Conservation (phyloP, 306 rosid genomes). For the Mimosa bimucronata region DNA sequence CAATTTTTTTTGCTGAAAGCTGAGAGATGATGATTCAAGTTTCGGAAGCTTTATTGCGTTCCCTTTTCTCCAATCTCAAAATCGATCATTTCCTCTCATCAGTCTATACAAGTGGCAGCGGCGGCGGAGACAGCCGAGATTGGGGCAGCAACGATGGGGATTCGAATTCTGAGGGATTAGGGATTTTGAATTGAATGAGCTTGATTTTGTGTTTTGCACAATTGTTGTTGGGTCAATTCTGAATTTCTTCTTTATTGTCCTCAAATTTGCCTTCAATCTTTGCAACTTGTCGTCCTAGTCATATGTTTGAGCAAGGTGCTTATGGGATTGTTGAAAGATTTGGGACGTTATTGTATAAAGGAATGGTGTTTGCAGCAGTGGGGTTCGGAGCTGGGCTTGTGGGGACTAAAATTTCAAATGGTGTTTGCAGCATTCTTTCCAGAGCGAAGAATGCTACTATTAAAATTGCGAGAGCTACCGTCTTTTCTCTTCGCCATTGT, state of each 20-base stretch:
- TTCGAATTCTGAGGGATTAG: constrained; percentile 37
- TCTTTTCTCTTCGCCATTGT: too few relatives aligned
- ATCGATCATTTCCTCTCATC: constrained; percentile 41
- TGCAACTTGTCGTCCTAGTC: constrained; percentile 77
- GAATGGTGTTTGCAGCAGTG: constrained; percentile 72
- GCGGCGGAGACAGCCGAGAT: constrained; percentile 46
- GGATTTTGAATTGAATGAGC: constrained; percentile 95
- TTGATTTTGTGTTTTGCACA: constrained; percentile 94
- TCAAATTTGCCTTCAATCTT: constrained; percentile 63
- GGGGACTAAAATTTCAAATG: constrained; percentile 84
- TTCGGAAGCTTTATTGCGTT: too few relatives aligned
- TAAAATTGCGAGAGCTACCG: too few relatives aligned
- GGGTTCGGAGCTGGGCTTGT: constrained; percentile 84
- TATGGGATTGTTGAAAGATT: constrained; percentile 54
- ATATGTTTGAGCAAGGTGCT: constrained; percentile 91
- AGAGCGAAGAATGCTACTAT: too few relatives aligned
- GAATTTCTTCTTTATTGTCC: constrained; percentile 66
- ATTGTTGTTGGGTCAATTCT: constrained; percentile 91
- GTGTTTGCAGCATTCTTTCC: too few relatives aligned
- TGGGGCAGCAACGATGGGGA: constrained; percentile 29
- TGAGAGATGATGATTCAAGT: too few relatives aligned
- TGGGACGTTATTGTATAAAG: constrained; percentile 82
- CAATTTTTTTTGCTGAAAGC: too few relatives aligned
- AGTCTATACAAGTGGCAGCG: constrained; percentile 39
- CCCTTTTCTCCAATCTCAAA: constrained; percentile 40